These are phyloP conservation scores for Pythium monospermum DNA, from an alignment of 352 stramenopile species.

Conservation along the genomic window DNA sequence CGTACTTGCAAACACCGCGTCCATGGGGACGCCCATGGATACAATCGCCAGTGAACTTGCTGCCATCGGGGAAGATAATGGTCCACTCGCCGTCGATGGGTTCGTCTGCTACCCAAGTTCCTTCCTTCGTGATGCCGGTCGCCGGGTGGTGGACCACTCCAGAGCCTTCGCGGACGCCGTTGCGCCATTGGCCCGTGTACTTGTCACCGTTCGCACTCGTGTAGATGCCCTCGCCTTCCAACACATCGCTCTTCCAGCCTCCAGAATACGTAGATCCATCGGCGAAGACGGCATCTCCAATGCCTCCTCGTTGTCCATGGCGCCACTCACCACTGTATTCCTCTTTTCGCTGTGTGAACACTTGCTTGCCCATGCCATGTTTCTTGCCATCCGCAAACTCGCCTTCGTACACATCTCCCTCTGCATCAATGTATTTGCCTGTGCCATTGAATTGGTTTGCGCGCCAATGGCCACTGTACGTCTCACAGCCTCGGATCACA, in stretches of 20 bases:
- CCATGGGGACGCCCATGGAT: conserved; percentile 59
- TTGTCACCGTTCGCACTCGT: conserved; percentile 43
- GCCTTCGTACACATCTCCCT: conserved; percentile 78
- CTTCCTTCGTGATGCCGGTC: conserved; percentile 63
- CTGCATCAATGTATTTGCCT: conserved; percentile 76
- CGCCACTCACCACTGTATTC: conserved; percentile 67
- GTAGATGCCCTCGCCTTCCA: conserved; percentile 63
- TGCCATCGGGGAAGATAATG: conserved; percentile 68
- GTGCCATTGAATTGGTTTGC: conserved; percentile 71
- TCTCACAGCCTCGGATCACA: conserved; percentile 69
- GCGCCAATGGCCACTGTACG: conserved; percentile 69
- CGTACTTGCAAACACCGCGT: conserved; percentile 73
- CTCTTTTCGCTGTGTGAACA: conserved; percentile 23
- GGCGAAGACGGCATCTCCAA: conserved; percentile 46
- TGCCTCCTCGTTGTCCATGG: conserved; percentile 43
- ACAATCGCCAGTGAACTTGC: conserved; percentile 70
- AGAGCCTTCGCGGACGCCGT: conserved; percentile 42
- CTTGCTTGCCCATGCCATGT: conserved; percentile 62
- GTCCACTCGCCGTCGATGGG: conserved; percentile 68
- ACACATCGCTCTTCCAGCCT: conserved; percentile 44
- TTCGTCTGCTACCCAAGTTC: conserved; percentile 48
- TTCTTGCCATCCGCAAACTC: conserved; percentile 75
- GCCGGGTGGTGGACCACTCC: conserved; percentile 39
- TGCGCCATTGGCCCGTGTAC: conserved; percentile 69
- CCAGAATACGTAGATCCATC: conserved; percentile 59